Percentiles rank a stretch among this genome's conserved stretches.
Conservation (phyloP, 2,329 filamentous ascomycete species). For the Seiridium unicorne region DNA sequence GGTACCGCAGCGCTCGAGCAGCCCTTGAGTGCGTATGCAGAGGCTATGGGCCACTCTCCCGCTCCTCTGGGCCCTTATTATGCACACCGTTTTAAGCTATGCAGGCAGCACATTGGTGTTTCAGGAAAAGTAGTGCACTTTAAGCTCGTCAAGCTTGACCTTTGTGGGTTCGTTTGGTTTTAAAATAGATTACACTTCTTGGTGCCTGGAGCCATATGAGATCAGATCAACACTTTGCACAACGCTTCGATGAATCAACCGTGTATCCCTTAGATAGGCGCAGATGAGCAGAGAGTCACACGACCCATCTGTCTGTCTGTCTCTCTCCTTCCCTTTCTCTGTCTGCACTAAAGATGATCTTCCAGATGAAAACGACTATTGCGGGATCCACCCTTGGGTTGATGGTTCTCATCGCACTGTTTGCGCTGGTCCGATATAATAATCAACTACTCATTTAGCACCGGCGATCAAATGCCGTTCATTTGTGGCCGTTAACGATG, state of each 20-base stretch:
- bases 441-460: too few species aligned
- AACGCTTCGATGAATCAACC: neutral
- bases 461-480: too few species aligned
- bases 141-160: neutral
- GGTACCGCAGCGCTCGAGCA: neutral
- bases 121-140: neutral
- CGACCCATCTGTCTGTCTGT: too few species aligned
- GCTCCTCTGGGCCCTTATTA: too few species aligned
- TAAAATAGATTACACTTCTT: constrained; percentile 1
- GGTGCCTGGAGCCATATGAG: neutral
- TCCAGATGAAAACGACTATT: too few species aligned
- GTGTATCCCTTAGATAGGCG: neutral
- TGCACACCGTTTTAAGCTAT: neutral
- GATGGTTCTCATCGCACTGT: too few species aligned
- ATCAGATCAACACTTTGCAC: neutral
- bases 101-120: neutral
- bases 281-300: neutral
- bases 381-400: too few species aligned
- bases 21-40: neutral
- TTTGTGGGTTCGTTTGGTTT: neutral
- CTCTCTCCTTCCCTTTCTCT: too few species aligned
- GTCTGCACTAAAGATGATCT: too few species aligned
- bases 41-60: neutral
- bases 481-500: too few species aligned
- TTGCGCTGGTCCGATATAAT: too few species aligned